Evolutionary conservation across 108 stramenopile genomes (phyloP).

Genomic region (Fistulifera pelliculosa): DNA sequence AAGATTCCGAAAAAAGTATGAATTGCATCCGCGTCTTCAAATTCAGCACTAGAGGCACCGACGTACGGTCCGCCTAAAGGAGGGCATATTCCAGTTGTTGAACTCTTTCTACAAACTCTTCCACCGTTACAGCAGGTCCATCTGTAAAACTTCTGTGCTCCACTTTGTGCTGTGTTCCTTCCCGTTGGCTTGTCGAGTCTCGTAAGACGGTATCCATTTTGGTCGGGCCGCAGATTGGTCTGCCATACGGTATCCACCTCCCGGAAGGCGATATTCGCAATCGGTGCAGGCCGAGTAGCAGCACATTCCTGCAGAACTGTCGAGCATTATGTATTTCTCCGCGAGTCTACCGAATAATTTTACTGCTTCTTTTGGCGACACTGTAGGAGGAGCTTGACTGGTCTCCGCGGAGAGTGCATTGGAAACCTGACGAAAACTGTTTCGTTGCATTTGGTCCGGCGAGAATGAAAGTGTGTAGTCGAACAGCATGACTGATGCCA

Average conservation of each 20-base stretch:
- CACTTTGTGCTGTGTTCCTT: constrained; percentile 75
- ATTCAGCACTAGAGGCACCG: constrained; percentile 35
- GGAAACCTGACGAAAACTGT: no score
- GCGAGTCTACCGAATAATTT: constrained; percentile 77
- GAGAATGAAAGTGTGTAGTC: no score
- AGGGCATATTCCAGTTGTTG: constrained; percentile 46
- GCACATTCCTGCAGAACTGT: constrained; percentile 71
- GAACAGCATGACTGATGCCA: no score
- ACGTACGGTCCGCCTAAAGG: constrained; percentile 74
- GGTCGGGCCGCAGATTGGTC: constrained; percentile 70
- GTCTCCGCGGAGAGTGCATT: neutral
- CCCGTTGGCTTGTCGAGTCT: constrained; percentile 39
- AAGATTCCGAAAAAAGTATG: constrained; percentile 52
- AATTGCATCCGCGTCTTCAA: constrained; percentile 43
- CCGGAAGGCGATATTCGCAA: constrained; percentile 63
- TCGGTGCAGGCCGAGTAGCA: constrained; percentile 74
- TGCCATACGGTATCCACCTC: constrained; percentile 75
- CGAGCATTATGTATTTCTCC: constrained; percentile 82
- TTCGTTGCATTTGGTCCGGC: no score
- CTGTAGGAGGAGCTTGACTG: constrained; percentile 2
- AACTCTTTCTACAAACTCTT: constrained; percentile 48
- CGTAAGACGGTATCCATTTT: constrained; percentile 80
- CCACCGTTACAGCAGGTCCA: constrained; percentile 49
- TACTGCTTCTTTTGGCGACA: constrained; percentile 70
- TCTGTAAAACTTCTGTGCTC: constrained; percentile 55